These are phyloP conservation scores for Phragmites australis DNA, from an alignment of 176 grass and related monocot genomes.

Conservation along the genomic window DNA sequence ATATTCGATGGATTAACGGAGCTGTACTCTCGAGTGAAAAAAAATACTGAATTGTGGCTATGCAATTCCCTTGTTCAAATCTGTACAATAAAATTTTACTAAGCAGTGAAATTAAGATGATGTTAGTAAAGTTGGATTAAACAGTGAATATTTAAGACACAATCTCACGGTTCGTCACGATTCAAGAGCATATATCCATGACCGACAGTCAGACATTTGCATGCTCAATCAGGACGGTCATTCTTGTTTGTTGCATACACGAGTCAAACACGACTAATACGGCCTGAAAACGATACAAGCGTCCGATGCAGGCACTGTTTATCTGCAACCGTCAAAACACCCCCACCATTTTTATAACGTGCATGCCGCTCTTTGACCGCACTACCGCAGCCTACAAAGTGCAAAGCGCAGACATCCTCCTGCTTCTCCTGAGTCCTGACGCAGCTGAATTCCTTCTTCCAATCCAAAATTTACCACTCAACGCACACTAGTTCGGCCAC, in stretches of 20 bases:
- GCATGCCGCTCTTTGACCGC: slow-evolving; percentile 1
- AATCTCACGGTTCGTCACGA: background rate
- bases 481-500: background rate
- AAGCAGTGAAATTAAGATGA: background rate
- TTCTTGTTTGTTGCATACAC: slow-evolving; percentile 1
- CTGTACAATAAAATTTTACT: background rate
- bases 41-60: background rate
- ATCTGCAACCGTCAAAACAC: no score
- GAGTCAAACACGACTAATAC: slow-evolving; percentile 32
- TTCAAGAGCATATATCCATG: no score
- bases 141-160: background rate
- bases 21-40: background rate
- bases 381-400: background rate
- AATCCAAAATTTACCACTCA: background rate
- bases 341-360: background rate
- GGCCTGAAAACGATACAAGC: slow-evolving; percentile 43
- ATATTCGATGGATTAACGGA: background rate
- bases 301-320: slow-evolving; percentile 20
- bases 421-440: slow-evolving; percentile 30
- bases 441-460: background rate
- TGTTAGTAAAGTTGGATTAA: background rate
- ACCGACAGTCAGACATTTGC: background rate
- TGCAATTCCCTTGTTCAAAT: background rate
- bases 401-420: slow-evolving; percentile 43
- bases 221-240: background rate